Conservation (phyloP, 345 rosid species). For the Rhizophora apiculata region DNA sequence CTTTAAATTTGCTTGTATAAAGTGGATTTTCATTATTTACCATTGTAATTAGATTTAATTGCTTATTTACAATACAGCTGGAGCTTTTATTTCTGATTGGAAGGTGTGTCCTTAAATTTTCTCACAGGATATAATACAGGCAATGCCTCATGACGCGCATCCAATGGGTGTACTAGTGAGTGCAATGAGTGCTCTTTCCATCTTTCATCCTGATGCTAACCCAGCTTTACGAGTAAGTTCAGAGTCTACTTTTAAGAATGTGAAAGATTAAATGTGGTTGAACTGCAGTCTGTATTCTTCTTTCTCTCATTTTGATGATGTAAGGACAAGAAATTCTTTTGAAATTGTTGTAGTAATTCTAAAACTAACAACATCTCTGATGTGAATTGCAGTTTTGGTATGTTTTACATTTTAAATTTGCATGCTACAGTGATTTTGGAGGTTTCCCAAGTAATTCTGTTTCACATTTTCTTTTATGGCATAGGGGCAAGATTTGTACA, state of each 20-base stretch:
- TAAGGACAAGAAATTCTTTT: too few species aligned
- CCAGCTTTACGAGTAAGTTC: conserved; percentile 89
- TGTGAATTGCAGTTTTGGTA: neutral
- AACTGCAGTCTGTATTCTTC: neutral
- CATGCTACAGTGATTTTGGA: neutral
- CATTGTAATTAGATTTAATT: neutral
- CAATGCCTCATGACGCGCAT: conserved; percentile 99
- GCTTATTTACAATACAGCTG: neutral
- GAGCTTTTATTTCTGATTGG: conserved; percentile 7
- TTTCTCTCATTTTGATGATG: neutral
- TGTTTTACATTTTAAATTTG: neutral
- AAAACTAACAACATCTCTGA: neutral
- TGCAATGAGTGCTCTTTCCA: conserved; percentile 96
- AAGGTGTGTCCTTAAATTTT: conserved; percentile 6
- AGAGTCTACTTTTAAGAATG: neutral
- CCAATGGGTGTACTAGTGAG: conserved; percentile 98
- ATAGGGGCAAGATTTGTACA: conserved; percentile 79
- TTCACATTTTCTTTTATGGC: neutral
- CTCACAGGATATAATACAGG: conserved; percentile 80
- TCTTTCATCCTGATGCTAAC: conserved; percentile 98
- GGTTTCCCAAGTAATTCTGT: neutral
- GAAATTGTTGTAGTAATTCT: too few species aligned
- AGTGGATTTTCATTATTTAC: neutral
- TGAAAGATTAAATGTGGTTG: neutral
- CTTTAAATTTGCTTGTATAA: neutral